Base-by-base conservation (phyloP, 768 basidiomycete genomes). In the Cyclocybe aegerita region DNA sequence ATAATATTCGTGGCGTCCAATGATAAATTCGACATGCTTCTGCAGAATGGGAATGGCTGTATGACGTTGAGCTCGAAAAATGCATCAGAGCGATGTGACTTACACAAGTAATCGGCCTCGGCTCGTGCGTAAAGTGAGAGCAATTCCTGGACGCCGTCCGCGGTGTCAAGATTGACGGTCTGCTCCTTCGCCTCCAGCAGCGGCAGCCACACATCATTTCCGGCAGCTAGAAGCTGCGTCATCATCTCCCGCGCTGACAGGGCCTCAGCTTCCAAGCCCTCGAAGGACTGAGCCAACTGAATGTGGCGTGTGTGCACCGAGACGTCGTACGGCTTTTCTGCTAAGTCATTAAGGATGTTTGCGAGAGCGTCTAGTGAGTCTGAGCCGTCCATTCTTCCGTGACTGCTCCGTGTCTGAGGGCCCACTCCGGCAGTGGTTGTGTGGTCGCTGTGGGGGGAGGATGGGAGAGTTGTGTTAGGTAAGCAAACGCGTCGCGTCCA, bases 21-120 rank as follows among this genome's bases (percentile, higher is more conserved):
- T 52, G 40, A 90, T 62, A 53, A 90, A 85, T 32, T 85, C 72
- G 34, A 88, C 59, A 66, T 93, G 90, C 52, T 74, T 80, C 61
- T 79, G 75, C 40, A 93, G 75, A 41, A 93, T 68, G 1, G 86
- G 79, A 33, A 93, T 85, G n/a, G 90, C 90, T 93, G 45, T 15
- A 40, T 39, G 14, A 39, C 37, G 31, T 46, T 58, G 17, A 64
- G 46, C 29, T 38, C 36, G 37, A 15, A 35, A 47, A 47, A 42
- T 14, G 32, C 44, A 7, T 15, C 39, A 30, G 12, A 23, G 4
- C 10, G 23, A 10, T 12, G 23, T 16, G 49, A 76, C 90, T 61
- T 65, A 93, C 92, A 93, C 33, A 93, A 65, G 65, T 92, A 93
- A 60, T 93, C 92, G 8, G 64, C 68, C 59, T 86, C 86, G 15